A percentile compares a stretch with the other conserved stretches of the same genome.
phyloP scores from a whole-genome alignment of 2,329 filamentous ascomycete genomes.

The Madurella mycetomatis region DNA sequence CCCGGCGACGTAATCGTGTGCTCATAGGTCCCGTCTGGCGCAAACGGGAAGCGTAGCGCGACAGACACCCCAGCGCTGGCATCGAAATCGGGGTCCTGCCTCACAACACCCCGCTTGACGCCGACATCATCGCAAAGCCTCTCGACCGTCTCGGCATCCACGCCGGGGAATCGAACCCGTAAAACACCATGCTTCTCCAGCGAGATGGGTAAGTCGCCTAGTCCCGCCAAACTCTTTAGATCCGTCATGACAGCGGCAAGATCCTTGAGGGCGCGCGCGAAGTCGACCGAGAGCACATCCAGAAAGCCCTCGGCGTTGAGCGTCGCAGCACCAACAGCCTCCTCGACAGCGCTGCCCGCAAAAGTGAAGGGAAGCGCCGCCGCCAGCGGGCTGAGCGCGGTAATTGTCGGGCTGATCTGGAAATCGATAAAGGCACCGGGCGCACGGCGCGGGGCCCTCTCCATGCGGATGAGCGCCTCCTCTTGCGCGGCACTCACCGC shows the following conservation, averaged over 20 bases:
- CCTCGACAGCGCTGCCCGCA: conserved; percentile 35
- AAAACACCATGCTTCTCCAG: conserved; percentile 64
- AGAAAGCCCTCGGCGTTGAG: conserved; percentile 81
- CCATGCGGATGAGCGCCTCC: conserved; percentile 64
- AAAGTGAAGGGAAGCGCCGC: conserved; percentile 47
- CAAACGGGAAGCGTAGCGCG: conserved; percentile 82
- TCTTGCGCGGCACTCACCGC: conserved; percentile 71
- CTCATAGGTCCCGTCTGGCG: conserved; percentile 48
- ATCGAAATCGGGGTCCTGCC: conserved; percentile 73
- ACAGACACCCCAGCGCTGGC: conserved; percentile 62
- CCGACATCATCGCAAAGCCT: conserved; percentile 80
- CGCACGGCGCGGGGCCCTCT: conserved; percentile 38
- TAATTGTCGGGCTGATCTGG: conserved; percentile 80
- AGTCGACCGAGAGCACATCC: conserved; percentile 80
- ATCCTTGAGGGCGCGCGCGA: conserved; percentile 80
- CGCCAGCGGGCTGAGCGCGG: conserved; percentile 71
- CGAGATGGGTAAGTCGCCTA: conserved; percentile 80
- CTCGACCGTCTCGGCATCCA: conserved; percentile 78
- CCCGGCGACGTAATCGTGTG: conserved; percentile 43
- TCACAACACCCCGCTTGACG: conserved; percentile 72
- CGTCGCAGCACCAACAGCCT: conserved; percentile 48
- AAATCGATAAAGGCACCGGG: conserved; percentile 88
- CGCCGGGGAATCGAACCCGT: conserved; percentile 84
- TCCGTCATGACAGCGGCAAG: conserved; percentile 75
- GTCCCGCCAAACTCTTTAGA: conserved; percentile 65